Conservation (phyloP, 441 rosid species). For the Adansonia rubrostipa region DNA sequence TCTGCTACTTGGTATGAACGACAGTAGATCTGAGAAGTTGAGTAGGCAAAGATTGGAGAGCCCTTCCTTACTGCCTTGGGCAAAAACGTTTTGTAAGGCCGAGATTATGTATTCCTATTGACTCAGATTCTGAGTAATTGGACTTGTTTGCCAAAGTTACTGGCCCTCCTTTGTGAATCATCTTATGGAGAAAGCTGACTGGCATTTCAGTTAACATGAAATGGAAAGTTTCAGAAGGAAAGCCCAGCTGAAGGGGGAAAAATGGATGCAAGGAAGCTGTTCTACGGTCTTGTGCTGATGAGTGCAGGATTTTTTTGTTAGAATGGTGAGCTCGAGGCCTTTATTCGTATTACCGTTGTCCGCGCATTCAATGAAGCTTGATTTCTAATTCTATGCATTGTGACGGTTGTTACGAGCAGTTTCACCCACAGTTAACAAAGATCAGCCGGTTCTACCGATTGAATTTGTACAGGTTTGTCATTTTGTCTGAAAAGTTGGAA, state of each 20-base stretch:
- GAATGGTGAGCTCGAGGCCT: conserved; percentile 37
- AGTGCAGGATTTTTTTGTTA: conserved; percentile 26
- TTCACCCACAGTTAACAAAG: conserved; percentile 2
- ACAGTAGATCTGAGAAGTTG: conserved; percentile 67
- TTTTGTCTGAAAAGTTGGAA: conserved; percentile 28
- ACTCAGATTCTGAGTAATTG: conserved; percentile 75
- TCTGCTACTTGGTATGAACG: conserved; percentile 75
- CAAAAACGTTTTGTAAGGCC: conserved; percentile 89
- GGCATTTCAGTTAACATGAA: conserved; percentile 3
- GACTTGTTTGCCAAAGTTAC: neutral
- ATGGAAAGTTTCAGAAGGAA: neutral
- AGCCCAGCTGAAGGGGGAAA: too few species aligned
- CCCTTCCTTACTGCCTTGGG: conserved; percentile 74
- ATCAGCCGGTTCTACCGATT: conserved; percentile 29
- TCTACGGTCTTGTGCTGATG: too few species aligned
- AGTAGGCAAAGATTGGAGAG: conserved; percentile 73
- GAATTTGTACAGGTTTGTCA: conserved; percentile 43
- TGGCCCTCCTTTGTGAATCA: conserved; percentile 24
- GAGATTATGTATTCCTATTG: conserved; percentile 74
- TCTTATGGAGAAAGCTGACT: conserved; percentile 25
- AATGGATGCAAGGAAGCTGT: too few species aligned
- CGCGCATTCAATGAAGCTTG: conserved; percentile 9
- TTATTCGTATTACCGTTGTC: neutral
- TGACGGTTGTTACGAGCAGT: conserved; percentile 24
- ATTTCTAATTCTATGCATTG: conserved; percentile 20